phyloP scores from a whole-genome alignment of 208 protist genomes.

The Herpetomonas samuelpessoai region DNA sequence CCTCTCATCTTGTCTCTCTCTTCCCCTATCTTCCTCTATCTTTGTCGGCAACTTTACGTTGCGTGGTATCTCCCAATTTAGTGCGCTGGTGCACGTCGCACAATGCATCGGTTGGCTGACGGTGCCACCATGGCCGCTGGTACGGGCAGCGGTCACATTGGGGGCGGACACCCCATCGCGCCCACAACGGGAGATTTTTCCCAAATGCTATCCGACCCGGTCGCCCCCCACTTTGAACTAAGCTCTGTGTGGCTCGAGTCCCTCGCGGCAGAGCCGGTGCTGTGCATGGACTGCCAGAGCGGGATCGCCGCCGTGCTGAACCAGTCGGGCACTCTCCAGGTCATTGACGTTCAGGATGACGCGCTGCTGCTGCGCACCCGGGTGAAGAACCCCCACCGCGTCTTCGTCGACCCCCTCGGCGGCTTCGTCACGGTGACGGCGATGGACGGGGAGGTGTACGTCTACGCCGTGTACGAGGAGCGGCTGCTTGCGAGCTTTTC shows the following conservation, averaged over 20 bases:
- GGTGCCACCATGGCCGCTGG: too few species aligned
- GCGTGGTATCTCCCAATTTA: not conserved
- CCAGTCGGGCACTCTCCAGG: constrained; percentile 33
- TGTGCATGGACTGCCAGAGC: constrained; percentile 58
- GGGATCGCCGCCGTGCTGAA: constrained; percentile 55
- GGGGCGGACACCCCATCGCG: constrained; percentile 1
- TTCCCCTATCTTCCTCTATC: constrained; percentile 1
- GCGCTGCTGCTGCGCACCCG: constrained; percentile 19
- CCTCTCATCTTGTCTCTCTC: not conserved
- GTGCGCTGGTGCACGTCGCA: too few species aligned
- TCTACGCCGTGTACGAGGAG: constrained; percentile 31
- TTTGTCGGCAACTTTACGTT: not conserved
- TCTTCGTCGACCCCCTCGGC: constrained; percentile 73
- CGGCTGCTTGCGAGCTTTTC: constrained; percentile 23
- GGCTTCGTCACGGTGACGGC: constrained; percentile 38
- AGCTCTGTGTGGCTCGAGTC: constrained; percentile 23
- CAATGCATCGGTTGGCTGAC: too few species aligned
- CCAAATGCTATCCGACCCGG: not conserved
- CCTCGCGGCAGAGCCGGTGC: constrained; percentile 21
- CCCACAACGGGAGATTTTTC: constrained; percentile 1
- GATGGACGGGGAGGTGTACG: constrained; percentile 60
- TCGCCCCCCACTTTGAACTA: constrained; percentile 38
- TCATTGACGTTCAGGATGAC: constrained; percentile 46
- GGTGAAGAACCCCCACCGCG: constrained; percentile 57
- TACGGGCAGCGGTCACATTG: not conserved